phyloP scores from a whole-genome alignment of 1,284 basidiomycete species.

The Cryptococcus wingfieldii region DNA sequence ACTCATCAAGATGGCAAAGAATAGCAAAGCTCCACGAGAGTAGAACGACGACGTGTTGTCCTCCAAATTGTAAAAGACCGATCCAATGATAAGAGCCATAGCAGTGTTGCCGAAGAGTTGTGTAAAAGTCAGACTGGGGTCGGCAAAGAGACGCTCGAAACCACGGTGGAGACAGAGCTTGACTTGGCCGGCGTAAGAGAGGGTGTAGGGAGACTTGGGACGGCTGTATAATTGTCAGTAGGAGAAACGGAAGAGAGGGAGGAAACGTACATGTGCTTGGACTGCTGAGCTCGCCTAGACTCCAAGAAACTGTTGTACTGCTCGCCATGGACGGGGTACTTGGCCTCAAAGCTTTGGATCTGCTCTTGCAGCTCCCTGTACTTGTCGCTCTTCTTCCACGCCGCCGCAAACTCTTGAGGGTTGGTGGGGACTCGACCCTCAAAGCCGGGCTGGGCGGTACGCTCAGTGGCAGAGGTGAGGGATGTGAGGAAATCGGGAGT shows the following conservation, averaged over 20 bases:
- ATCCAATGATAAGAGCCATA: conserved; percentile 50
- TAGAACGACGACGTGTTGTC: conserved; percentile 37
- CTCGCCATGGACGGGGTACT: conserved; percentile 47
- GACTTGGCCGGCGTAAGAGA: conserved; percentile 48
- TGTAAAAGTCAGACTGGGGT: conserved; percentile 47
- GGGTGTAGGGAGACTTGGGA: conserved; percentile 47
- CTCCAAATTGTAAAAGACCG: conserved; percentile 48
- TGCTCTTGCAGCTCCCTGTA: conserved; percentile 43
- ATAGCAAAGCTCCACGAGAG: conserved; percentile 45
- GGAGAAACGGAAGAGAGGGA: too few species aligned
- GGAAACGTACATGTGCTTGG: conserved; percentile 44
- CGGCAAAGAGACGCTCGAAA: conserved; percentile 47
- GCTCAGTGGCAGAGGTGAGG: conserved; percentile 61
- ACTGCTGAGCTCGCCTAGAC: conserved; percentile 49
- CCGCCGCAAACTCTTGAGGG: conserved; percentile 56
- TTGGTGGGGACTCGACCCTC: conserved; percentile 57
- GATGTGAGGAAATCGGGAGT: conserved; percentile 58
- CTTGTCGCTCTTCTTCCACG: conserved; percentile 44
- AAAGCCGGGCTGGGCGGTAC: conserved; percentile 55
- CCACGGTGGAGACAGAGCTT: conserved; percentile 48
- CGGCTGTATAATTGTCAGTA: conserved; percentile 19
- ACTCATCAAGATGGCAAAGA: conserved; percentile 46
- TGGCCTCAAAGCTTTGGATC: conserved; percentile 44
- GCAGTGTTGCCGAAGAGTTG: conserved; percentile 49
- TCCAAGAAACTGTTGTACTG: conserved; percentile 47